Evolutionary conservation across 768 basidiomycete genomes (phyloP).

Genomic region (Boletus subparvulus): DNA sequence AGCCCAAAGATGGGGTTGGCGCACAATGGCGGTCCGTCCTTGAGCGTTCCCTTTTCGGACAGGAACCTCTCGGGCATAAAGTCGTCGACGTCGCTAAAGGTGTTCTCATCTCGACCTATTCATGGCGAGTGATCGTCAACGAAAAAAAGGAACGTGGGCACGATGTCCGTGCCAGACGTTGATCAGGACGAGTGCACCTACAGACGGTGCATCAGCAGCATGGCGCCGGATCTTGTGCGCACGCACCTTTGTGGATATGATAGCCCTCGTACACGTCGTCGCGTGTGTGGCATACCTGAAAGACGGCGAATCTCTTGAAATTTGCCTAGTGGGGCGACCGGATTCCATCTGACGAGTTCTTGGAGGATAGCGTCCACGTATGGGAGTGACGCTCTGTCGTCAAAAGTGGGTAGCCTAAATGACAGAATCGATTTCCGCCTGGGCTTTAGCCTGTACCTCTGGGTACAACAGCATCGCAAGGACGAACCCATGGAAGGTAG

Average conservation of each 20-base stretch:
- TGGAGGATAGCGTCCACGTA: slow-evolving; percentile 43
- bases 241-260: slow-evolving; percentile 41
- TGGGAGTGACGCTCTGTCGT: slow-evolving; percentile 33
- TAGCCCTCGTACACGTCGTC: slow-evolving; percentile 34
- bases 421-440: slow-evolving; percentile 29
- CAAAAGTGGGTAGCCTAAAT: slow-evolving; percentile 27
- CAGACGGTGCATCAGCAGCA: background rate
- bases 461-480: slow-evolving; percentile 31
- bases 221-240: background rate
- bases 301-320: background rate
- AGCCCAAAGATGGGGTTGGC: slow-evolving; percentile 27
- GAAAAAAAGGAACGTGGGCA: too few relatives aligned
- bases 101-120: slow-evolving; percentile 22
- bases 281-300: slow-evolving; percentile 26
- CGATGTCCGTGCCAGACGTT: slow-evolving; percentile 34
- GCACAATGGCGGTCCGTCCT: slow-evolving; percentile 3
- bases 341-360: slow-evolving; percentile 34
- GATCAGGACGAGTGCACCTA: slow-evolving; percentile 31
- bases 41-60: slow-evolving; percentile 11
- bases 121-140: background rate
- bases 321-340: slow-evolving; percentile 26
- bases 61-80: slow-evolving; percentile 31
- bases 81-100: slow-evolving; percentile 18
- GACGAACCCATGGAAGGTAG: slow-evolving; percentile 24
- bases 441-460: slow-evolving; percentile 25